Conservation (phyloP, 2,329 filamentous ascomycete species). For the Diaporthe eres region DNA sequence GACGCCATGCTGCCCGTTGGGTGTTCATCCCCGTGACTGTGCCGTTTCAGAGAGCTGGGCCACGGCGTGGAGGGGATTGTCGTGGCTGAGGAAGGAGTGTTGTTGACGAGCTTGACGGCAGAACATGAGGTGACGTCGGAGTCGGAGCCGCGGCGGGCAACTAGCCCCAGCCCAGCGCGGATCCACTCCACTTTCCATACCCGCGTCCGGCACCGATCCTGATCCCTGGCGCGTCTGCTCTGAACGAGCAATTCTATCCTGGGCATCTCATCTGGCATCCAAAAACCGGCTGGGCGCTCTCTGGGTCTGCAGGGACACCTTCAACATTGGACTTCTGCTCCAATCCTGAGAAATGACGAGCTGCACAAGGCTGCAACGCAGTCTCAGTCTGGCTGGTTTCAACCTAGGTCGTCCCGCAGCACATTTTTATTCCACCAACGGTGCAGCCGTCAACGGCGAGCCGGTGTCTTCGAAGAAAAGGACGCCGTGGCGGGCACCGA, state of each 20-base stretch:
- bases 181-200: slow-evolving; percentile 1
- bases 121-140: slow-evolving; percentile 37
- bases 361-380: slow-evolving; percentile 18
- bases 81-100: background rate
- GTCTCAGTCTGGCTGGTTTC: background rate
- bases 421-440: slow-evolving; percentile 32
- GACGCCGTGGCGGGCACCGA: background rate
- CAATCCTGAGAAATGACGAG: slow-evolving; percentile 9
- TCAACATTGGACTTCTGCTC: background rate
- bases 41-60: background rate
- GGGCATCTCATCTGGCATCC: background rate
- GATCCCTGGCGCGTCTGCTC: slow-evolving; percentile 5
- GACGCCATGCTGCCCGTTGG: slow-evolving; percentile 51
- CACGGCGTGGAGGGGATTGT: slow-evolving; percentile 21
- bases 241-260: background rate
- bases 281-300: background rate
- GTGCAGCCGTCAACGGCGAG: background rate
- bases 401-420: background rate
- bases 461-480: background rate
- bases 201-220: slow-evolving; percentile 8
- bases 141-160: slow-evolving; percentile 27
- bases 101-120: background rate
- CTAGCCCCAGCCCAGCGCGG: background rate
- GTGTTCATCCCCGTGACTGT: slow-evolving; percentile 51
- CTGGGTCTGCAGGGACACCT: background rate